Evolutionary conservation across 768 basidiomycete species (phyloP), one percentile per base, ranked within the genome.

Genomic region (Kwoniella mangroviensis): DNA sequence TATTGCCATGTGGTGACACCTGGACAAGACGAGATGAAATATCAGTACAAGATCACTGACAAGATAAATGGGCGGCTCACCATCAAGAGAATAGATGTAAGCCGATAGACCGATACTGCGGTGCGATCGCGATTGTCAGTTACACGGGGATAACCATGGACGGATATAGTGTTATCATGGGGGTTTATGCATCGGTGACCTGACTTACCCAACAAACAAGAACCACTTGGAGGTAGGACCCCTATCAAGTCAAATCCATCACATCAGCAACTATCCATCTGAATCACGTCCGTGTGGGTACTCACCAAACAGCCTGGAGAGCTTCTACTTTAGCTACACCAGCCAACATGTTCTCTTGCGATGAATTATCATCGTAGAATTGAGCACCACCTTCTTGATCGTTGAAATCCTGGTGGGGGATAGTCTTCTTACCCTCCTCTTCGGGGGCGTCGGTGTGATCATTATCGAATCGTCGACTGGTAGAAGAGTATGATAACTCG

Each of bases 11-110:
- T 92, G 7, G 91, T 92, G 19, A 87, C 86, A 22, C 87, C 73
- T 78, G 24, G 26, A 42, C 56, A 24, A 15, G 41, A 21, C 26
- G n/a, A 53, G 34, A 5, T 42, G 22, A 4, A 53, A 42, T 34
- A 34, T 34, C 17, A n/a, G 11, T n/a, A 10, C 26, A 49, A 67
- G 49, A 52, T 21, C 17, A 15, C 51, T 21, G 24, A 26, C 24
- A 26, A 22, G 24, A 17, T 34, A 34, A 34, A 34, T 34, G 34
- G 34, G 34, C 34, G 34, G 26, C 73, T 61, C 22, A 80, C 81
- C 85, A 69, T 92, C 91, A 40, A 92, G 85, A 0, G 90, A 90
- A 81, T 92, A 92, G 67, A 91, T 89, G 79, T 91, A 92, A 1
- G 90, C 87, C 0, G 90, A 89, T 0, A 91, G 86, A 15, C 85